A percentile compares a stretch with the other conserved stretches of the same genome.
Evolutionary conservation across 106 monocot species (phyloP).

Genomic region (Platanthera guangdongensis): DNA sequence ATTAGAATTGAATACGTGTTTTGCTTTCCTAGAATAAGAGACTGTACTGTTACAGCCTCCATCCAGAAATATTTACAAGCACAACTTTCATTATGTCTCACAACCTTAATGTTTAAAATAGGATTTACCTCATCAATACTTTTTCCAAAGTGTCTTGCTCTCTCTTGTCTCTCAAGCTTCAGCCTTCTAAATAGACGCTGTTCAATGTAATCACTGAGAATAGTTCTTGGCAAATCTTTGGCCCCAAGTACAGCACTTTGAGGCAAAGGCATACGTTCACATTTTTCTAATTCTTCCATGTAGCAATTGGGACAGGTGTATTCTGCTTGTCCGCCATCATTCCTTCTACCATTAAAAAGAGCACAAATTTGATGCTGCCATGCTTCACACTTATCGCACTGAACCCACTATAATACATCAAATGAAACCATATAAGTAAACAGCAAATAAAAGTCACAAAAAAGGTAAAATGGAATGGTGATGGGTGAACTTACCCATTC

Average conservation of each 20-base stretch:
- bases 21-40: background rate
- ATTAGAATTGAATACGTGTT: background rate
- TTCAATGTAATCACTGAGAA: conserved; percentile 91
- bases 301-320: conserved; percentile 98
- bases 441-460: background rate
- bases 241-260: conserved; percentile 98
- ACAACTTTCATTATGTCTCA: background rate
- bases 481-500: conserved; percentile 59
- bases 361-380: conserved; percentile 99
- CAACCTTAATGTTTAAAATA: background rate
- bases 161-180: conserved; percentile 73
- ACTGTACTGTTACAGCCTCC: background rate
- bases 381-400: conserved; percentile 99
- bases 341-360: conserved; percentile 90
- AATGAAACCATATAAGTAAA: conserved; percentile 1
- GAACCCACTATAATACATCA: conserved; percentile 70
- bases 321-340: conserved; percentile 96
- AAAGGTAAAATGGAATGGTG: background rate
- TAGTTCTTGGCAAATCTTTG: conserved; percentile 87
- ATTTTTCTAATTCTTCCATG: conserved; percentile 72
- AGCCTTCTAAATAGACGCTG: conserved; percentile 64
- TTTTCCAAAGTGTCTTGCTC: conserved; percentile 70
- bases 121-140: conserved; percentile 68
- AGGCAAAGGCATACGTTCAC: conserved; percentile 80
- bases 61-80: background rate